Evolutionary conservation across 371 early-diverging fungal species (phyloP), one percentile per base, ranked within the genome.

Genomic region (Rhizopus delemar): DNA sequence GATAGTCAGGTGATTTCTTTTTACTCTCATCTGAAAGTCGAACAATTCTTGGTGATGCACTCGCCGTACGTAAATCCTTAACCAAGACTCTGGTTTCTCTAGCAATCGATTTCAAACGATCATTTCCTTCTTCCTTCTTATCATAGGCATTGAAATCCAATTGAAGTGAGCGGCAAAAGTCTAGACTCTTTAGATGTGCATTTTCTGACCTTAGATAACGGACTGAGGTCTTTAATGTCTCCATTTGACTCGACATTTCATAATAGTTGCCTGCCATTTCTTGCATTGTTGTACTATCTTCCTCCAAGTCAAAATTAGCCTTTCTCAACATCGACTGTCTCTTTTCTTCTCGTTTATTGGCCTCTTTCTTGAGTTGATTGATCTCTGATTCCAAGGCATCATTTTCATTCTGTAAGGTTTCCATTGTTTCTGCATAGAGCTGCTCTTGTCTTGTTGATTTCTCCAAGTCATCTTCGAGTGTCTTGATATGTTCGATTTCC

Each of bases 131-230:
- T 31, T 46, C 31, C 13, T 56, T 22, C 15, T 59, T 56, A 5
- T 53, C 16, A 28, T 16, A 32, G 3, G 59, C 68, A 49, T 8
- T 46, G 41, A 81, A 59, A n/a, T 80, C 66, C 34, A 82, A 59
- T 35, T 78, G 62, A 32, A 84, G 60, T 2, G 66, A 73, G 33
- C 70, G 58, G 55, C 77, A 62, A 6, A 81, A 70, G 22, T 82
- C 83, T 8, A 69, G 59, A 22, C 87, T 81, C 69, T 90, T 90
- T 29, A 95, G 69, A 22, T 89, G 84, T 4, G 89, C 79, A 71
- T 93, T 94, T 67, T 95, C 95, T 22, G 85, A 75, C 46, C 93
- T 85, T 54, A 94, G 53, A 66, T 85, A 93, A 9, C 87, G 80
- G 45, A 93, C 67, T 0, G 90, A 90, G 6, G 87, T 75, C 64